Evolutionary conservation across 805 yeast genomes (phyloP).

Genomic region (Wickerhamomyces pijperi): DNA sequence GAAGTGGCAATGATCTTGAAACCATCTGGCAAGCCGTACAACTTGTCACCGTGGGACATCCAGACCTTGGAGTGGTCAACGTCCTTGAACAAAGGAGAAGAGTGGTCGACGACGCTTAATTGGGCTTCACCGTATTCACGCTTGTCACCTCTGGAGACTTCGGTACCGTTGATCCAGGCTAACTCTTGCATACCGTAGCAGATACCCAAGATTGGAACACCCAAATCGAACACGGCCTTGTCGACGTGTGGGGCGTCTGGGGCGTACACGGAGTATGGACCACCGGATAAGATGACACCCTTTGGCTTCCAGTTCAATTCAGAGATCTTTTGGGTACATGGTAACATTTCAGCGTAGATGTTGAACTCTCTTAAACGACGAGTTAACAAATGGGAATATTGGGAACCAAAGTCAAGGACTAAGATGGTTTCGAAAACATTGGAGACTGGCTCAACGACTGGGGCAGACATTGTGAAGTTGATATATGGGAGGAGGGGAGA

Average conservation of each 20-base stretch:
- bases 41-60: conserved; percentile 99
- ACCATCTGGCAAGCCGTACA: conserved; percentile 80
- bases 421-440: conserved; percentile 90
- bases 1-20: conserved; percentile 85
- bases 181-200: conserved; percentile 99
- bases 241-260: conserved; percentile 97
- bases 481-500: too few relatives aligned
- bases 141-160: conserved; percentile 90
- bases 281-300: conserved; percentile 93
- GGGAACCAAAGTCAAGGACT: conserved; percentile 97
- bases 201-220: conserved; percentile 92
- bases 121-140: conserved; percentile 98
- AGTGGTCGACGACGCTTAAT: conserved; percentile 57
- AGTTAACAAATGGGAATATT: conserved; percentile 92
- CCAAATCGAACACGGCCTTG: conserved; percentile 79
- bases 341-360: conserved; percentile 98
- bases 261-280: conserved; percentile 95
- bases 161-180: conserved; percentile 93
- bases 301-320: conserved; percentile 91
- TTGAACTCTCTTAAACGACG: conserved; percentile 96
- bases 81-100: conserved; percentile 69
- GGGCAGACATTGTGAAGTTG: conserved; percentile 11
- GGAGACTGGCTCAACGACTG: conserved; percentile 47
- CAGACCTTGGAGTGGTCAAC: conserved; percentile 94
- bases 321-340: conserved; percentile 94